Evolutionary conservation across 495 filamentous ascomycete species (phyloP).

Genomic region (Penicillium odoratum): DNA sequence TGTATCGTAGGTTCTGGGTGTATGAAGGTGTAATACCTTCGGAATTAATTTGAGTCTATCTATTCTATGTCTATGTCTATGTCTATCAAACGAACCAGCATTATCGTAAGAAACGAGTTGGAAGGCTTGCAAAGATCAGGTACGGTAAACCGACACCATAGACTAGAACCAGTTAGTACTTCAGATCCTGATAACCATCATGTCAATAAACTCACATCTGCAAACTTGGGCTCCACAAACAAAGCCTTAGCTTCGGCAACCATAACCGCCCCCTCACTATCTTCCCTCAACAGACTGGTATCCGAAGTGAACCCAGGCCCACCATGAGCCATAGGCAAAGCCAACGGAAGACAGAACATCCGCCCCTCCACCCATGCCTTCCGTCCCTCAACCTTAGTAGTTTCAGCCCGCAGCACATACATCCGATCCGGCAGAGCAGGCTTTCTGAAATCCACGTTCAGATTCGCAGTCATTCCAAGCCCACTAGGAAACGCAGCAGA

Average conservation of each 20-base stretch:
- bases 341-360: constrained; percentile 32
- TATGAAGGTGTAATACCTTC: too few species aligned
- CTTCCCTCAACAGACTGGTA: constrained; percentile 27
- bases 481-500: constrained; percentile 40
- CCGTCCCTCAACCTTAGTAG: constrained; percentile 38
- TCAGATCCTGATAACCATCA: not conserved
- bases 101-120: not conserved
- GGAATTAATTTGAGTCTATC: not conserved
- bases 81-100: not conserved
- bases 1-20: not conserved
- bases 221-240: constrained; percentile 85
- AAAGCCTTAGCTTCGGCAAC: constrained; percentile 77
- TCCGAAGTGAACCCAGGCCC: constrained; percentile 9
- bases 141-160: constrained; percentile 41
- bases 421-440: constrained; percentile 60
- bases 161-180: constrained; percentile 25
- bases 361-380: constrained; percentile 45
- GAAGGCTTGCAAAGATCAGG: constrained; percentile 10
- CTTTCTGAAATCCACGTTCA: constrained; percentile 63
- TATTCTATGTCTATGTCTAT: constrained; percentile 5
- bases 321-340: constrained; percentile 11
- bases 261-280: constrained; percentile 56
- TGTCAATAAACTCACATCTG: constrained; percentile 50
- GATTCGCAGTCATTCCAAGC: constrained; percentile 60
- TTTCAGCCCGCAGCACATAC: constrained; percentile 61